Conservation (phyloP, 768 basidiomycete genomes). For the Xerocomellus dryophilus region DNA sequence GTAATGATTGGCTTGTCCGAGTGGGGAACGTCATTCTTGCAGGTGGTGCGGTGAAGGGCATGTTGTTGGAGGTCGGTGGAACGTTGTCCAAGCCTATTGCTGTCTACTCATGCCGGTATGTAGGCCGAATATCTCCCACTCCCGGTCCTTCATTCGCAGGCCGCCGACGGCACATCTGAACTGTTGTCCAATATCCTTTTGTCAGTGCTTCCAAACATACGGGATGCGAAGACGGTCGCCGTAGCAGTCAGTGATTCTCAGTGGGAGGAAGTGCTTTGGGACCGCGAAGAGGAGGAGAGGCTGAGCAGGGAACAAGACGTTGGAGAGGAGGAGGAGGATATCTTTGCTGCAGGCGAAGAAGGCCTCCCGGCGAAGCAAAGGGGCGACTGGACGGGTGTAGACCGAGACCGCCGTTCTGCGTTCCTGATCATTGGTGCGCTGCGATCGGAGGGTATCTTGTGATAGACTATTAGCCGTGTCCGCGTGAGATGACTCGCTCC, state of each 20-base stretch:
- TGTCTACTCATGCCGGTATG: neutral
- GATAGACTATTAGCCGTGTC: conserved; percentile 2
- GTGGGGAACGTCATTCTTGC: conserved; percentile 74
- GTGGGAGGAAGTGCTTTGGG: conserved; percentile 81
- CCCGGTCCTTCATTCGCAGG: conserved; percentile 61
- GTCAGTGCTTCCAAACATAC: conserved; percentile 70
- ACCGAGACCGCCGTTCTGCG: conserved; percentile 76
- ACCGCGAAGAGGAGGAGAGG: conserved; percentile 60
- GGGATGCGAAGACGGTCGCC: conserved; percentile 70
- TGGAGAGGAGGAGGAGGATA: conserved; percentile 41
- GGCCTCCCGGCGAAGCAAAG: conserved; percentile 45
- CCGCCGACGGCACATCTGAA: conserved; percentile 66
- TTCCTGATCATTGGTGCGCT: conserved; percentile 77
- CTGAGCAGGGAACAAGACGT: conserved; percentile 23
- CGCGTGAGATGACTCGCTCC: neutral
- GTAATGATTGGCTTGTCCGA: conserved; percentile 78
- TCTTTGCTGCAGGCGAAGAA: conserved; percentile 62
- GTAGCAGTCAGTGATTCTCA: conserved; percentile 75
- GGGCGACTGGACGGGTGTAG: conserved; percentile 75
- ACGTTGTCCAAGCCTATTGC: neutral
- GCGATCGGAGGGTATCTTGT: conserved; percentile 67
- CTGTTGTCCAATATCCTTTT: conserved; percentile 72
- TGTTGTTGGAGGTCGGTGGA: conserved; percentile 69
- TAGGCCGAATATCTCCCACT: conserved; percentile 84
- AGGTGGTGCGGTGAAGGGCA: conserved; percentile 75